A percentile compares a stretch with the other conserved stretches of the same genome.
Conservation (phyloP, 1,139 yeast genomes). For the Torulaspora pretoriensis region DNA sequence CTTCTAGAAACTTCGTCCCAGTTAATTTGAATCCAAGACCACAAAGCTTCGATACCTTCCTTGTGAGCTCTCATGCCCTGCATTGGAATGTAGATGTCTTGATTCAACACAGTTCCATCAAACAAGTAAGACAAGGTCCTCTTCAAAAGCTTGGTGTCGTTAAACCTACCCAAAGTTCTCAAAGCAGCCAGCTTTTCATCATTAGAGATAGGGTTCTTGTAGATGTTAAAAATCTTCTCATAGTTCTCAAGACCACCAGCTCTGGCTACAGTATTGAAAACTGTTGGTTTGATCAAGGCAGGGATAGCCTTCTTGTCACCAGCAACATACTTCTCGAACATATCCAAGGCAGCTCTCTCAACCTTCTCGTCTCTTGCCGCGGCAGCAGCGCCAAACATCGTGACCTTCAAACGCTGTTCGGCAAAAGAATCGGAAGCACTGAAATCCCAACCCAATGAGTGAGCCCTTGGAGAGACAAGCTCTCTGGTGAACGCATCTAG, state of each 20-base stretch:
- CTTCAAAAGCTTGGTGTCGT: conserved; percentile 51
- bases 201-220: conserved; percentile 58
- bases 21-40: conserved; percentile 73
- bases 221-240: conserved; percentile 60
- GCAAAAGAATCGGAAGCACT: conserved; percentile 59
- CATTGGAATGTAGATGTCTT: conserved; percentile 79
- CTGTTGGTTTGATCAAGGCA: conserved; percentile 72
- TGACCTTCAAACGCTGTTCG: conserved; percentile 69
- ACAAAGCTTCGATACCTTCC: conserved; percentile 59
- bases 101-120: conserved; percentile 69
- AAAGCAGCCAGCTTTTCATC: conserved; percentile 79
- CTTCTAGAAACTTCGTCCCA: conserved; percentile 63
- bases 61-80: conserved; percentile 60
- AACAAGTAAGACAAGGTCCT: conserved; percentile 59
- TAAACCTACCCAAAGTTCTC: conserved; percentile 68
- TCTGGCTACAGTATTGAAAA: conserved; percentile 65
- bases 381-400: conserved; percentile 68
- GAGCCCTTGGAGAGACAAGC: conserved; percentile 56
- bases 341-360: conserved; percentile 49
- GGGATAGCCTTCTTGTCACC: conserved; percentile 70
- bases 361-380: conserved; percentile 54
- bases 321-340: conserved; percentile 54
- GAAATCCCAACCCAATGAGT: conserved; percentile 68
- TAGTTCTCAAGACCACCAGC: conserved; percentile 61
- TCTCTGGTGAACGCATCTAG: conserved; percentile 56